phyloP scores from a whole-genome alignment of 345 rosid genomes.

The Boechera retrofracta region DNA sequence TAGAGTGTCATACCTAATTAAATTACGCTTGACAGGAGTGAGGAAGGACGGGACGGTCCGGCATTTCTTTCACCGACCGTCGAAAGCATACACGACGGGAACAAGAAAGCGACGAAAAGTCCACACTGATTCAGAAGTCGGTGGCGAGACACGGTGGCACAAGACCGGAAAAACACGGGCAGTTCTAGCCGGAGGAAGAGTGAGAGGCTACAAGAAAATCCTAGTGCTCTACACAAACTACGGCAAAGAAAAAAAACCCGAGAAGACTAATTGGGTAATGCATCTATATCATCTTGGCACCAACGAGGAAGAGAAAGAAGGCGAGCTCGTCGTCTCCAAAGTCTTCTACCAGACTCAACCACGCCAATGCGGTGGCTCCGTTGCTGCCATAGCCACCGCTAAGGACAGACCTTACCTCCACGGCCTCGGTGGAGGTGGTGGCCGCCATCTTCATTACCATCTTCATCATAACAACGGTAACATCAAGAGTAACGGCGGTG shows the following conservation, averaged over 20 bases:
- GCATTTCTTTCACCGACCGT: slow-evolving; percentile 98
- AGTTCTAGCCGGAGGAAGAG: slow-evolving; percentile 60
- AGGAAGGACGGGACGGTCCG: slow-evolving; percentile 88
- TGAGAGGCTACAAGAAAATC: slow-evolving; percentile 89
- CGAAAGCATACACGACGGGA: slow-evolving; percentile 97
- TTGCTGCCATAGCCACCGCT: slow-evolving; percentile 16
- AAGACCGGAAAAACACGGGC: slow-evolving; percentile 98
- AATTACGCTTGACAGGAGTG: slow-evolving; percentile 35
- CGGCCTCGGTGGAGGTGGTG: slow-evolving; percentile 35
- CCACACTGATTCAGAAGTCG: slow-evolving; percentile 66
- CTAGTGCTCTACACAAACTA: slow-evolving; percentile 96
- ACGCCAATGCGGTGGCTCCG: slow-evolving; percentile 71
- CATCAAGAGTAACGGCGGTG: slow-evolving; percentile 43
- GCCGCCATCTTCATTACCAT: slow-evolving; percentile 47
- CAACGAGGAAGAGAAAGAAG: slow-evolving; percentile 92
- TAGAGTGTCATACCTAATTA: no score
- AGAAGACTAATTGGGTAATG: slow-evolving; percentile 98
- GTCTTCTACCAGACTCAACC: slow-evolving; percentile 98
- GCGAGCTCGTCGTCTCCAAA: slow-evolving; percentile 93
- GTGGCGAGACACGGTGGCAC: slow-evolving; percentile 97
- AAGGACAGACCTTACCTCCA: slow-evolving; percentile 46
- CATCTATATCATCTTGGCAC: slow-evolving; percentile 95
- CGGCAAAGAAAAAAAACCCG: slow-evolving; percentile 91
- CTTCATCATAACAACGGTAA: slow-evolving; percentile 46
- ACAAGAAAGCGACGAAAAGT: slow-evolving; percentile 94